Evolutionary conservation across 805 yeast genomes (phyloP).

Genomic region (Spathaspora girioi): DNA sequence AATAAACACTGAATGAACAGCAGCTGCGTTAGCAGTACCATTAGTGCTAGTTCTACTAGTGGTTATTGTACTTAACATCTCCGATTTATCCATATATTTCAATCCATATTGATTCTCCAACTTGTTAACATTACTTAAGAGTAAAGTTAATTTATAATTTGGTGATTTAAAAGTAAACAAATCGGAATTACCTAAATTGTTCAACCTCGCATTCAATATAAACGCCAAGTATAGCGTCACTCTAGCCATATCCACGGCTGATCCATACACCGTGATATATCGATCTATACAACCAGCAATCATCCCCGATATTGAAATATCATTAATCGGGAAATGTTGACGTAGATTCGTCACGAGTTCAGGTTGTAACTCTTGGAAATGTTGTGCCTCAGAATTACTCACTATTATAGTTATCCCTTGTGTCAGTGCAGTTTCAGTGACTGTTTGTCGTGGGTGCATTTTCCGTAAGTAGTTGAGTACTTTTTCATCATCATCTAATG

Average conservation of each 20-base stretch:
- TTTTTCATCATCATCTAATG: conserved; percentile 3
- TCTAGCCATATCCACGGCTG: conserved; percentile 15
- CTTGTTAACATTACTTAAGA: conserved; percentile 1
- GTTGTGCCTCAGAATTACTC: conserved; percentile 22
- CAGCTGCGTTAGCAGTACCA: too few relatives aligned
- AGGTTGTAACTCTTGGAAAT: conserved; percentile 15
- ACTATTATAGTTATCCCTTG: conserved; percentile 10
- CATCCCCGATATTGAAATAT: conserved; percentile 17
- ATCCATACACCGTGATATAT: conserved; percentile 28
- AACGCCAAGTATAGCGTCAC: conserved; percentile 25
- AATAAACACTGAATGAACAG: conserved; percentile 7
- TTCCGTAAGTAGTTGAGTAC: conserved; percentile 6
- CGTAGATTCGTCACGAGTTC: conserved; percentile 12
- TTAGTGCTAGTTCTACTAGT: neutral
- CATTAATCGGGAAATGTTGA: conserved; percentile 17
- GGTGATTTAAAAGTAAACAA: conserved; percentile 29
- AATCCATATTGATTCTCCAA: neutral
- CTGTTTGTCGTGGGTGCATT: conserved; percentile 2
- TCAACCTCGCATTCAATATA: conserved; percentile 20
- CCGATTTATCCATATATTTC: conserved; percentile 7
- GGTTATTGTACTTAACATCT: conserved; percentile 3
- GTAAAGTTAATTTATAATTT: conserved; percentile 19
- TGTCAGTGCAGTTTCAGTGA: neutral
- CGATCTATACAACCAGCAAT: conserved; percentile 27
- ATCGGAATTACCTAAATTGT: conserved; percentile 19